Evolutionary conservation across 768 basidiomycete genomes (phyloP).

Genomic region (Hygrocybe punicea): DNA sequence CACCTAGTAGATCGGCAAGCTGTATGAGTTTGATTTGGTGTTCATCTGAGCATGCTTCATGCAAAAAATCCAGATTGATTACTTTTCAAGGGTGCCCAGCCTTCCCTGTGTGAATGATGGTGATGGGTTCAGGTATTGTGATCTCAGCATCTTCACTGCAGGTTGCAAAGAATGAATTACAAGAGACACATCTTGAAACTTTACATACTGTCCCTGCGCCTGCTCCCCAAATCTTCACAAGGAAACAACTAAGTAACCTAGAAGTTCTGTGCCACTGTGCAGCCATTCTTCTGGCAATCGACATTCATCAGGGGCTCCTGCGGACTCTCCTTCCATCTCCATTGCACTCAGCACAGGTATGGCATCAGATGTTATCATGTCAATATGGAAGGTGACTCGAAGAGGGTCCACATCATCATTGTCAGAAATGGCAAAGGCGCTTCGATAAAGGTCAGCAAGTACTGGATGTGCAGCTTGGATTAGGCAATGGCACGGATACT

Average conservation of each 20-base stretch:
- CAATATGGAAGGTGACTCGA: neutral
- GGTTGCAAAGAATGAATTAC: too few relatives aligned
- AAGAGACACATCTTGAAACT: too few relatives aligned
- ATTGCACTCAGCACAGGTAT: neutral
- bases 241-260: too few relatives aligned
- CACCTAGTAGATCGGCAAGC: neutral
- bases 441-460: neutral
- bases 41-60: neutral
- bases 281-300: neutral
- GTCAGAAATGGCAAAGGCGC: neutral
- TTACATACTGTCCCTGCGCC: too few relatives aligned
- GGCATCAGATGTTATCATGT: neutral
- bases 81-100: neutral
- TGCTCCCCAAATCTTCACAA: too few relatives aligned
- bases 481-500: too few relatives aligned
- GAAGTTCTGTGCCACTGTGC: neutral
- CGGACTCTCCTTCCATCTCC: neutral
- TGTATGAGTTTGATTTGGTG: neutral
- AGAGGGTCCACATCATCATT: slow-evolving; percentile 1
- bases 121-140: neutral
- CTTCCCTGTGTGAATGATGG: neutral
- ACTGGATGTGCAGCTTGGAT: neutral
- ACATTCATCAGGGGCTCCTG: neutral
- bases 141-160: too few relatives aligned
- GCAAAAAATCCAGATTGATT: neutral